Conservation (phyloP, 176 grass and related monocot species). For the sorghum (Sorghum bicolor) region Sorghum_bicolor_NCBIv3 NC_012877.2:3870001-3870500, state of each 20-base stretch:
- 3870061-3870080: conserved; percentile 93
- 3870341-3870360: conserved; percentile 88
- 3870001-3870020: conserved; percentile 97
- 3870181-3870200: conserved; percentile 69
- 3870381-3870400: conserved; percentile 84
- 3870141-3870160: conserved; percentile 99
- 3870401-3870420: conserved; percentile 78
- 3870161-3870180: conserved; percentile 99
- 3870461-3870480: conserved; percentile 84
- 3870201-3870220: conserved; percentile 93
- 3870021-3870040: conserved; percentile 99
- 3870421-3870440: conserved; percentile 96
- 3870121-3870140: conserved; percentile 96
- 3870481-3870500: conserved; percentile 88
- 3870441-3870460: conserved; percentile 84
- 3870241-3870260: conserved; percentile 89
- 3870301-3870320: conserved; percentile 84
- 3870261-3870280: conserved; percentile 80
- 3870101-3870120: conserved; percentile 84
- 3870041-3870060: conserved; percentile 99
- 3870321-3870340: conserved; percentile 82
- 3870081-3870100: conserved; percentile 98
- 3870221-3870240: conserved; percentile 91
- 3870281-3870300: conserved; percentile 68
- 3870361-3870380: conserved; percentile 87